phyloP scores from a whole-genome alignment of 2,329 filamentous ascomycete species.

The Ascosphaera acerosa region DNA sequence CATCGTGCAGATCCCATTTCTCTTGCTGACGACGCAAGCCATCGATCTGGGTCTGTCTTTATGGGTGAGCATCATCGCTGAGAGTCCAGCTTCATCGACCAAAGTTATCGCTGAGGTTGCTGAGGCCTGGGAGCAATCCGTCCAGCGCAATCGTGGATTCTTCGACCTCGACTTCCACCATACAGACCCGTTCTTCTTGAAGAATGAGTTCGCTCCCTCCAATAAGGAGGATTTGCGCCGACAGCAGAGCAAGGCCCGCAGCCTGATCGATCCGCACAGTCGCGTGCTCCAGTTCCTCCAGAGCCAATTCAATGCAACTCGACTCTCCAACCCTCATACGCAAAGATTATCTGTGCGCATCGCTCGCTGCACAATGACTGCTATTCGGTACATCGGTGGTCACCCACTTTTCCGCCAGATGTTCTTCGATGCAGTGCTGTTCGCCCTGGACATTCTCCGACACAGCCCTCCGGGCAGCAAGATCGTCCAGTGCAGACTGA shows the following conservation, averaged over 20 bases:
- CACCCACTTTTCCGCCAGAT: conserved; percentile 81
- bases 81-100: conserved; percentile 71
- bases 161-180: conserved; percentile 53
- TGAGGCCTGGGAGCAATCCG: conserved; percentile 71
- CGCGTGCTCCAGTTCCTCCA: conserved; percentile 68
- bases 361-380: conserved; percentile 51
- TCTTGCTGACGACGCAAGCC: conserved; percentile 77
- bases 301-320: conserved; percentile 83
- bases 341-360: conserved; percentile 63
- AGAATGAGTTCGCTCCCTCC: conserved; percentile 78
- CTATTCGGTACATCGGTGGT: conserved; percentile 40
- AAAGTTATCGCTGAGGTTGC: conserved; percentile 67
- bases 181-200: conserved; percentile 69
- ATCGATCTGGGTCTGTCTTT: conserved; percentile 88
- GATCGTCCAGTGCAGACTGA: conserved; percentile 52
- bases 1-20: conserved; percentile 78
- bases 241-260: conserved; percentile 54
- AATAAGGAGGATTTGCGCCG: conserved; percentile 51
- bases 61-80: conserved; percentile 92
- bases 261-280: conserved; percentile 65
- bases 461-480: conserved; percentile 39
- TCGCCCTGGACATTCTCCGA: conserved; percentile 53
- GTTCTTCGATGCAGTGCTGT: conserved; percentile 68
- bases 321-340: conserved; percentile 59
- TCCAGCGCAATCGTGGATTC: conserved; percentile 51